Percentiles rank a stretch among this genome's conserved stretches.
These are phyloP conservation scores for Arthrinium puccinioides DNA, from an alignment of 2,329 filamentous ascomycete genomes.

Conservation along the genomic window DNA sequence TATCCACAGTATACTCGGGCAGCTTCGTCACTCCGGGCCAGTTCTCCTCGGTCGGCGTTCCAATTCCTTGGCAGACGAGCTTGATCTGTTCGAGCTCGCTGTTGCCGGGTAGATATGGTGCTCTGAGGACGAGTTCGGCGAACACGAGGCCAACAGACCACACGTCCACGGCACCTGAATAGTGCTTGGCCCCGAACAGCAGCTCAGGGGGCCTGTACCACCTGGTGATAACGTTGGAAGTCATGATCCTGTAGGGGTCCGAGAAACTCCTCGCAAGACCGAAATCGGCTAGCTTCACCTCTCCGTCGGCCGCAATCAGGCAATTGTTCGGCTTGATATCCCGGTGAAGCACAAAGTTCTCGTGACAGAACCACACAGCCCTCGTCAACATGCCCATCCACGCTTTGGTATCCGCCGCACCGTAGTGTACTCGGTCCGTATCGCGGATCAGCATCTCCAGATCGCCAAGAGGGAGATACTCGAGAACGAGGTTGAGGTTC, in stretches of 20 bases:
- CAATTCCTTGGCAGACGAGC: conserved; percentile 77
- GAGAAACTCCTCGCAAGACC: conserved; percentile 85
- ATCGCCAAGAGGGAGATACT: conserved; percentile 89
- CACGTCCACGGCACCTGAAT: conserved; percentile 84
- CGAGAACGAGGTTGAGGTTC: conserved; percentile 91
- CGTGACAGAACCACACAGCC: conserved; percentile 94
- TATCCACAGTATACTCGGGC: conserved; percentile 69
- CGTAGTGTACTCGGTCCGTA: conserved; percentile 69
- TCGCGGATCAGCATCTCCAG: conserved; percentile 92
- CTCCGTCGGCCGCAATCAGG: conserved; percentile 85
- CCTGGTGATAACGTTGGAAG: conserved; percentile 86
- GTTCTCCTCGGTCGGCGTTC: conserved; percentile 86
- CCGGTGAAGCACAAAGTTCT: conserved; percentile 86
- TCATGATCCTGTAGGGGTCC: conserved; percentile 86
- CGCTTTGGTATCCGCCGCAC: conserved; percentile 85
- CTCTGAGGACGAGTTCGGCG: conserved; percentile 78
- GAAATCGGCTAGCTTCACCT: conserved; percentile 95
- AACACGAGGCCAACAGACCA: conserved; percentile 94
- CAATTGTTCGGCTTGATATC: conserved; percentile 99
- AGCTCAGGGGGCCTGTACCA: conserved; percentile 97
- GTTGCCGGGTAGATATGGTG: conserved; percentile 76
- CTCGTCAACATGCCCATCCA: conserved; percentile 98
- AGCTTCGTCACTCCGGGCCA: conserved; percentile 88
- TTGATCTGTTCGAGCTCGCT: conserved; percentile 81
- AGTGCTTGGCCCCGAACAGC: conserved; percentile 82